Conservation (phyloP, 345 rosid genomes). For the Trapa incisa region DNA sequence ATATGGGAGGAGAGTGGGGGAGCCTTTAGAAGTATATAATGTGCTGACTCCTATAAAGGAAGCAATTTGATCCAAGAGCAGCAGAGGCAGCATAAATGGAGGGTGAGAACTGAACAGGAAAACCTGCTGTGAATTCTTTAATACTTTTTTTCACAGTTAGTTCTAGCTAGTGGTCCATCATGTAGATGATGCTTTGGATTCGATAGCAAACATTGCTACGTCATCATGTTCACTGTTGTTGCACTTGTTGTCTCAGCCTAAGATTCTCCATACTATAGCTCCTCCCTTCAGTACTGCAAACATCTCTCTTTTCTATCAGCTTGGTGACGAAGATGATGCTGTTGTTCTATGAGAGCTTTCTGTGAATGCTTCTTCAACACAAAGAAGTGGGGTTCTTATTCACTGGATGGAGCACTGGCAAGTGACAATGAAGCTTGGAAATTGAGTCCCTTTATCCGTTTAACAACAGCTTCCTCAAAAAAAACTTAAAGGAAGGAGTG, state of each 20-base stretch:
- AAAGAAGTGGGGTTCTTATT: no score
- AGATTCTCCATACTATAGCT: neutral
- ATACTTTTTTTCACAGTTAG: constrained; percentile 9
- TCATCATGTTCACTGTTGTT: neutral
- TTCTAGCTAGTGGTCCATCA: constrained; percentile 27
- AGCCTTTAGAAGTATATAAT: constrained; percentile 11
- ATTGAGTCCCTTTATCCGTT: no score
- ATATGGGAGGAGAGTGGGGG: constrained; percentile 6
- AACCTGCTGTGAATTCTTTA: neutral
- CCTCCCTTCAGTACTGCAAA: neutral
- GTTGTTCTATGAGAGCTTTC: neutral
- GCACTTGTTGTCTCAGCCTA: neutral
- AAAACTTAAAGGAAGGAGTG: neutral
- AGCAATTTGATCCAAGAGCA: constrained; percentile 14
- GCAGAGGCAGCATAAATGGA: constrained; percentile 1
- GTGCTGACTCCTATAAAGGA: constrained; percentile 18
- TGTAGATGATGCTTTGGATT: constrained; percentile 18
- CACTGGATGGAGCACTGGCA: no score
- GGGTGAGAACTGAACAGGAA: constrained; percentile 20
- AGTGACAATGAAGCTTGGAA: no score
- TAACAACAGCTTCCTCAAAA: neutral
- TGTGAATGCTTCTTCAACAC: no score
- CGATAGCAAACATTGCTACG: neutral
- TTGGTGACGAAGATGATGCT: neutral
- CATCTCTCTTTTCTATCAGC: neutral